Conservation (phyloP, 768 basidiomycete genomes). For the Tricholoma matsutake region DNA sequence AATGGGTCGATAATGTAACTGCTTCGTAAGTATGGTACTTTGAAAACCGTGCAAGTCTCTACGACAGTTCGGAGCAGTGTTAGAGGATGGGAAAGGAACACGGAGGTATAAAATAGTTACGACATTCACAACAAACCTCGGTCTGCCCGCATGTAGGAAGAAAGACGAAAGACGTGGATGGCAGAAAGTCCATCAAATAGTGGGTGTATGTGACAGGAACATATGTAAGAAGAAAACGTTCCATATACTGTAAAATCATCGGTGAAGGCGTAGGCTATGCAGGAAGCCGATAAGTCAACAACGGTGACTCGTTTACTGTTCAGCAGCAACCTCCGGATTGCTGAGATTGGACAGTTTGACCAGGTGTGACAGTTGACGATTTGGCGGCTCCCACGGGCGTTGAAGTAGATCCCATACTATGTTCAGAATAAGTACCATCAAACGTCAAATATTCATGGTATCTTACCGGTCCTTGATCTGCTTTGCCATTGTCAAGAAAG, state of each 20-base stretch:
- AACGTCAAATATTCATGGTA: neutral
- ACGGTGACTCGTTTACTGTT: conserved; percentile 21
- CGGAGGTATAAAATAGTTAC: conserved; percentile 2
- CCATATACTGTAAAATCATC: conserved; percentile 14
- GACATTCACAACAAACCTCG: conserved; percentile 5
- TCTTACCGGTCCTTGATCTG: conserved; percentile 88
- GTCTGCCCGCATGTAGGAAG: neutral
- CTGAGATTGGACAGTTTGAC: conserved; percentile 79
- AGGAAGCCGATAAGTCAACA: neutral
- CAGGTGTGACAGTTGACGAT: conserved; percentile 80
- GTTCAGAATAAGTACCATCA: neutral
- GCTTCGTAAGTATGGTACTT: neutral
- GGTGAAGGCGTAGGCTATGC: conserved; percentile 14
- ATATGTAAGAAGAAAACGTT: conserved; percentile 26
- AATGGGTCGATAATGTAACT: too few relatives aligned
- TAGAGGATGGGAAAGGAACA: neutral
- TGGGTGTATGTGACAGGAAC: conserved; percentile 3
- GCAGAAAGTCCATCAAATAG: neutral
- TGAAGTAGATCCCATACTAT: conserved; percentile 84
- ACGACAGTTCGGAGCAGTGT: neutral
- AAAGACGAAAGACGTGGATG: neutral
- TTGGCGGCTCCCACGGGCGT: conserved; percentile 74
- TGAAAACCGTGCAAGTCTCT: neutral
- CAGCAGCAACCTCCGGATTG: conserved; percentile 78
- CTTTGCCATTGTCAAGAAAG: conserved; percentile 98